Evolutionary conservation across 768 basidiomycete genomes (phyloP), one percentile per base, ranked within the genome.

Genomic region (Gloeopeniophorella convolvens): DNA sequence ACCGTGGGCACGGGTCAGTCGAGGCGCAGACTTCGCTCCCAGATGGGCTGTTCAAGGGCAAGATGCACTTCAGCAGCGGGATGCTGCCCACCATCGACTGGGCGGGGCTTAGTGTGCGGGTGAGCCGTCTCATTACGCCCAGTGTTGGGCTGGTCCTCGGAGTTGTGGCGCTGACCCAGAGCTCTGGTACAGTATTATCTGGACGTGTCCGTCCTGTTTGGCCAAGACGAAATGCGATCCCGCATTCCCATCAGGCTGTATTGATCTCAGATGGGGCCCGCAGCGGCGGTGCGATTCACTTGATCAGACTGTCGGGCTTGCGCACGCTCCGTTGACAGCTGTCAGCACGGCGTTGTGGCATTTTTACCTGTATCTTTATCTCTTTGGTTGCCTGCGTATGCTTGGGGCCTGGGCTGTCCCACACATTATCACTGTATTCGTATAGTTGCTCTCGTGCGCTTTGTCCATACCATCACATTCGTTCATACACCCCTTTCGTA

Each of bases 71-170:
- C 5, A 67, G 72, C 40, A 75, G 73, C 58, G 73, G 75, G 47
- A 78, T 86, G 75, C 63, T 85, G 18, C 82, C 83, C 12, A 74
- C 71, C 42, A 74, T 85, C 45, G 76, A 83, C 48, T 85, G 84
- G 81, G 68, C 70, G 39, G 83, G 84, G 8, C 58, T 88, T 15
- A 78, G 71, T 45, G 78, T 87, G 42, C 81, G 84, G 74, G 85
- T 85, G 59, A 47, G 72, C 66, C 16, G 18, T 37, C 15, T 18
- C 41, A n/a, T 26, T 54, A 21, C 39, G 16, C 12, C 16, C 28
- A 20, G 13, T 6, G 26, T 37, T 28, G 20, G 7, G n/a, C 20
- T 31, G 32, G 18, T 21, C 7, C 31, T 31, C 10, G 13, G 6
- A 1, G 12, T 27, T 3, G 15, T 15, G 13, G 20, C 40, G 55